Evolutionary conservation across 192 early-diverging fungal genomes (phyloP), one percentile per base, ranked within the genome.

Genomic region (Coemansia sp.): DNA sequence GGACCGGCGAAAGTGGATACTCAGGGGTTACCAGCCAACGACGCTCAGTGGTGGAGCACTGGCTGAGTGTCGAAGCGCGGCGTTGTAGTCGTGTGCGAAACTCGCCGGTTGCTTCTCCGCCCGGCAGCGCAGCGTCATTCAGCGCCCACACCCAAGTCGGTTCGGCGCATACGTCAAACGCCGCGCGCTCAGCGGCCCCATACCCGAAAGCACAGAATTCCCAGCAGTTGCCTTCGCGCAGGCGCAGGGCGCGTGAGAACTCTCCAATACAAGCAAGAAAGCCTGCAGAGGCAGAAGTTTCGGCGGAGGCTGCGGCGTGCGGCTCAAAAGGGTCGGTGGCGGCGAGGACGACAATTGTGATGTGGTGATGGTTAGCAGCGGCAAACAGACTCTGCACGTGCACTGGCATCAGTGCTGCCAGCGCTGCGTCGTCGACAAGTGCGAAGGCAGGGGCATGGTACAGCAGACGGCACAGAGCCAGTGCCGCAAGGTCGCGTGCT

Each of bases 1-100:
- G 51, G 14, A 53, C 33, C 19, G 53, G 62, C 9, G 25, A 54
- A 30, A 51, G 39, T 21, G 72, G 46, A 11, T 39, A 62, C 50
- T 76, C 68, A n/a, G 74, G 56, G 5, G 74, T 63, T 46, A 63
- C 57, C 62, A 71, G 69, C 78, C 78, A 80, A 59, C 68, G 78
- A 27, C 78, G 68, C 69, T 80, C 78, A 9, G 78, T 80, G 4
- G 78, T 80, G 24, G 78, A 75, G 63, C 78, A 80, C 69, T 80
- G 78, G 63, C 78, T 80, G 32, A 80, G 66, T 24, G 78, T 68
- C 33, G 78, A 80, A 14, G 73, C 64, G 17, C 78, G 68, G 5
- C 73, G 59, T 57, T 64, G 69, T 57, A 55, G 20, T 4, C 62
- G 10, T 25, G 64, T 32, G 6, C 50, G 25, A 27, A 51, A 62